Percentiles rank a stretch among this genome's conserved stretches.
Conservation (phyloP, 1,284 basidiomycete species). For the Heterobasidion occidentale region DNA sequence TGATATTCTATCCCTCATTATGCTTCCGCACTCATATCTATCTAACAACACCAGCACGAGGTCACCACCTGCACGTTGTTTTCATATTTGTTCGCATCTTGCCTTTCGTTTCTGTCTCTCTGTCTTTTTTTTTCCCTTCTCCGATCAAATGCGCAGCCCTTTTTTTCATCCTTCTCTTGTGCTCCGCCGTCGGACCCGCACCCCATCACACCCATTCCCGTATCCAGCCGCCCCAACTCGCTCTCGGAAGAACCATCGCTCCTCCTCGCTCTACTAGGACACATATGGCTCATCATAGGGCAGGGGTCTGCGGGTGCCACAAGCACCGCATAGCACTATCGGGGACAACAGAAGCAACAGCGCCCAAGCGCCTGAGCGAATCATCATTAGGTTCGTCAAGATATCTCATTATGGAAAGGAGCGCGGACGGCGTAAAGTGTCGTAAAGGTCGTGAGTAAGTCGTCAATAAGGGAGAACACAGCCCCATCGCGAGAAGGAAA, state of each 20-base stretch:
- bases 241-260: not conserved
- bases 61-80: constrained; percentile 6
- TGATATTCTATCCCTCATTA: not conserved
- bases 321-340: no score
- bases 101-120: not conserved
- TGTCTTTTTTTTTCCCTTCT: not conserved
- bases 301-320: not conserved
- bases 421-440: constrained; percentile 2
- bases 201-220: no score
- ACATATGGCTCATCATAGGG: not conserved
- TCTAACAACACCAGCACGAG: constrained; percentile 4
- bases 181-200: not conserved
- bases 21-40: constrained; percentile 4
- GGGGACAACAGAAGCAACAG: not conserved
- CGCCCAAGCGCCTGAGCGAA: no score
- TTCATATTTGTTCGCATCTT: not conserved
- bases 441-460: constrained; percentile 4
- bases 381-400: not conserved
- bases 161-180: not conserved
- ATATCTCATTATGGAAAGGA: not conserved
- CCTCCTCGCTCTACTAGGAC: not conserved
- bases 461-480: constrained; percentile 2
- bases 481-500: constrained; percentile 1
- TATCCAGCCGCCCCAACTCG: no score
- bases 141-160: not conserved